phyloP scores from a whole-genome alignment of 129 eudicot species.

The Flaveria robusta region DNA sequence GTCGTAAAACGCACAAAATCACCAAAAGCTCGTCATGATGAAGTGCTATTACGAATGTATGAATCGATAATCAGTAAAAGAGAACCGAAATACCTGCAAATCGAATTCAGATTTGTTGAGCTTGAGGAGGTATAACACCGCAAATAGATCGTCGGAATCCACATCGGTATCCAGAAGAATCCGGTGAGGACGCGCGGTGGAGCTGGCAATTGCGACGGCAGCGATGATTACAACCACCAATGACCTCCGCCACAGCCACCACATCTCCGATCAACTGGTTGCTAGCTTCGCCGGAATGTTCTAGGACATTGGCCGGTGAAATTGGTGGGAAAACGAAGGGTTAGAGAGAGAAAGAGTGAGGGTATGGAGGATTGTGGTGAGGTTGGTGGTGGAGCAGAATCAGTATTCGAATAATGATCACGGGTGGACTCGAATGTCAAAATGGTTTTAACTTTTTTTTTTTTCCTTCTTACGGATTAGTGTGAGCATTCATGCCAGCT shows the following conservation, averaged over 20 bases:
- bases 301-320: no score
- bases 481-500: no score
- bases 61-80: not conserved
- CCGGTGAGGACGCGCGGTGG: conserved; percentile 41
- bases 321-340: not conserved
- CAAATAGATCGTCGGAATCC: conserved; percentile 68
- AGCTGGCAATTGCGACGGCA: not conserved
- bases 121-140: conserved; percentile 68
- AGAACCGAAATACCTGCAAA: conserved; percentile 44
- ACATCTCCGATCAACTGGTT: not conserved
- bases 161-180: conserved; percentile 74
- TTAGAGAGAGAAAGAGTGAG: not conserved
- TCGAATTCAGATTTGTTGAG: conserved; percentile 57
- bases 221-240: conserved; percentile 18
- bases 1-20: not conserved
- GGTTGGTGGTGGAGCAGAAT: conserved; percentile 26
- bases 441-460: no score
- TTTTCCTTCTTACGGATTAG: no score
- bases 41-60: not conserved
- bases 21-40: not conserved
- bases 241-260: conserved; percentile 16
- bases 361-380: not conserved
- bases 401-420: conserved; percentile 10
- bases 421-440: not conserved
- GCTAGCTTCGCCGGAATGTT: no score